phyloP scores from a whole-genome alignment of 2,329 filamentous ascomycete species.

The Fusarium aywerte region DNA sequence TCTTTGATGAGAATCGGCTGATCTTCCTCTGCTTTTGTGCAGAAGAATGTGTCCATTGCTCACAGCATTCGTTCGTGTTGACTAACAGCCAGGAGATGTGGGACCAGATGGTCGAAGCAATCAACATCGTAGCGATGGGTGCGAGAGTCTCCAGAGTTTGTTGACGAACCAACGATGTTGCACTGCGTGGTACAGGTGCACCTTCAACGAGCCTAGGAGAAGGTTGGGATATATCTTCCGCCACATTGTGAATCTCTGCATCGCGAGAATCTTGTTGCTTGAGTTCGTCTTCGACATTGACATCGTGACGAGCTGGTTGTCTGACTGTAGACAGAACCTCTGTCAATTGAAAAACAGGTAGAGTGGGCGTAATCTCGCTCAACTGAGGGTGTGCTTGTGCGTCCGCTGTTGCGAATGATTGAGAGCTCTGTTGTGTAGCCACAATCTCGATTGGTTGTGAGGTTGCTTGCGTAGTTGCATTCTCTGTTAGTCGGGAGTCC shows the following conservation, averaged over 20 bases:
- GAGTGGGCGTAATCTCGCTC: background rate
- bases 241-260: slow-evolving; percentile 29
- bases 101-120: slow-evolving; percentile 24
- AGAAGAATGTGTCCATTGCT: background rate
- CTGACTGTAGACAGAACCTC: background rate
- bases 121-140: slow-evolving; percentile 17
- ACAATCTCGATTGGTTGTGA: background rate
- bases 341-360: background rate
- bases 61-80: background rate
- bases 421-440: background rate
- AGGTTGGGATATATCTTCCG: slow-evolving; percentile 15
- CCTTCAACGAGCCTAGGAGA: background rate
- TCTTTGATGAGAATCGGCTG: background rate
- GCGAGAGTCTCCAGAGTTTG: slow-evolving; percentile 3
- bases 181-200: slow-evolving; percentile 2
- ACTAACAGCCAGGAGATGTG: slow-evolving; percentile 1
- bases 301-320: background rate
- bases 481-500: slow-evolving; percentile 15
- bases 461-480: background rate
- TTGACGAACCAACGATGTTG: slow-evolving; percentile 3
- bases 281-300: background rate
- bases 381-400: background rate
- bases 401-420: background rate
- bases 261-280: slow-evolving; percentile 10
- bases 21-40: background rate